These are phyloP conservation scores for Rhodotorula sp. DNA, from an alignment of 1,284 basidiomycete species.

Conservation along the genomic window DNA sequence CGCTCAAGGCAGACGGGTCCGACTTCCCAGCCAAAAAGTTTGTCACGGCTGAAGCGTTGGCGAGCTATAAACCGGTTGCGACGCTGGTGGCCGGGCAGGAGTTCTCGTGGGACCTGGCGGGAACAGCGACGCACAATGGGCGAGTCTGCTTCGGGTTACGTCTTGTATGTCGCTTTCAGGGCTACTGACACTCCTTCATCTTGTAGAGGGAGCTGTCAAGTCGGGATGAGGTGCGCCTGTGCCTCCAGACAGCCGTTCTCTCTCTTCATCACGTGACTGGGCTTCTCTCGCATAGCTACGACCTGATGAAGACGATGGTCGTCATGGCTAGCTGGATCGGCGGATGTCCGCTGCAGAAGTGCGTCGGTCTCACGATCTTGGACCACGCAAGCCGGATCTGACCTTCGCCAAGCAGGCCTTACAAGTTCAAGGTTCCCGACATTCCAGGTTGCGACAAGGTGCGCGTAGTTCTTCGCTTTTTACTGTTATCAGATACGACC, in stretches of 20 bases:
- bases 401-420: slow-evolving; percentile 43
- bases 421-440: slow-evolving; percentile 39
- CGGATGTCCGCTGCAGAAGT: slow-evolving; percentile 27
- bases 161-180: too few relatives aligned
- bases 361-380: not conserved
- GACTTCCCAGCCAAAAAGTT: slow-evolving; percentile 24
- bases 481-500: too few relatives aligned
- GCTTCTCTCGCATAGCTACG: slow-evolving; percentile 40
- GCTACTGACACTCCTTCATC: not conserved
- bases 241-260: not conserved
- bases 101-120: slow-evolving; percentile 19
- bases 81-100: slow-evolving; percentile 22
- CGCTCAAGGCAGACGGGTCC: slow-evolving; percentile 41
- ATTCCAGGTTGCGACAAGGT: slow-evolving; percentile 47
- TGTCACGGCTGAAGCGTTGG: slow-evolving; percentile 13
- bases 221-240: slow-evolving; percentile 6
- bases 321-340: slow-evolving; percentile 51
- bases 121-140: slow-evolving; percentile 29
- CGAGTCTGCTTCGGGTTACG: not conserved
- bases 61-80: slow-evolving; percentile 7
- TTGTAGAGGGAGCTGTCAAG: slow-evolving; percentile 13
- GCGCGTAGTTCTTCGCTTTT: too few relatives aligned
- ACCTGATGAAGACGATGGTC: slow-evolving; percentile 50
- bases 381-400: slow-evolving; percentile 13
- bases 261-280: not conserved